Evolutionary conservation across 1,284 basidiomycete genomes (phyloP).

Genomic region (Bondarzewia mesenterica): DNA sequence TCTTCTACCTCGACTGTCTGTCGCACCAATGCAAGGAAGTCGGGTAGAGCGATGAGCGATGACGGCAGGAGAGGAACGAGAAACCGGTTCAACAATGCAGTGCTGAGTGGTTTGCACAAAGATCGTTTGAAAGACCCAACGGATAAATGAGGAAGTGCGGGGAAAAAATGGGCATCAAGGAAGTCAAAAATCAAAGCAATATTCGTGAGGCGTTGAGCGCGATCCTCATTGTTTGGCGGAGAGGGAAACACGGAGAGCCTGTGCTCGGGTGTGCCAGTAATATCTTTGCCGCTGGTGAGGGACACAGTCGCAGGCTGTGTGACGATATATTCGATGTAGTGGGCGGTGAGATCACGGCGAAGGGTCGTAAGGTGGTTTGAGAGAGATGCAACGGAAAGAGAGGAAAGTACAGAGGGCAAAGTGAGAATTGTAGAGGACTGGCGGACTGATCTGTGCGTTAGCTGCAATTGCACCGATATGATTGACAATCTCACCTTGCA

Average conservation of each 20-base stretch:
- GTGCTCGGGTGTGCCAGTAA: slow-evolving; percentile 26
- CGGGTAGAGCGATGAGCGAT: slow-evolving; percentile 45
- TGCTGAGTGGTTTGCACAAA: slow-evolving; percentile 49
- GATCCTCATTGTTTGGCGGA: slow-evolving; percentile 32
- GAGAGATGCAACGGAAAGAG: slow-evolving; percentile 48
- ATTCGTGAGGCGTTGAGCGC: slow-evolving; percentile 38
- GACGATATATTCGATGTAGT: slow-evolving; percentile 53
- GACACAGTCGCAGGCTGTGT: slow-evolving; percentile 40
- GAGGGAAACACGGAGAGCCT: slow-evolving; percentile 39
- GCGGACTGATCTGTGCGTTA: slow-evolving; percentile 34
- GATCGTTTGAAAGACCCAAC: slow-evolving; percentile 37
- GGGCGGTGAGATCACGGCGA: slow-evolving; percentile 52
- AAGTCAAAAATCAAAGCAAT: slow-evolving; percentile 49
- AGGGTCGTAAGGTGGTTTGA: slow-evolving; percentile 48
- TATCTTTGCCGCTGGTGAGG: slow-evolving; percentile 24
- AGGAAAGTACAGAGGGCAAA: slow-evolving; percentile 48
- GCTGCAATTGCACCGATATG: neutral
- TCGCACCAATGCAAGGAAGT: slow-evolving; percentile 50
- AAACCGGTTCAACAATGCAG: slow-evolving; percentile 53
- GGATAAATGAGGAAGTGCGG: slow-evolving; percentile 42
- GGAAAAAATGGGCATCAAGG: slow-evolving; percentile 44
- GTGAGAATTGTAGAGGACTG: slow-evolving; percentile 42
- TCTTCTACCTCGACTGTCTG: slow-evolving; percentile 58
- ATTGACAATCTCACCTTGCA: slow-evolving; percentile 39
- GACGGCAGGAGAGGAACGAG: slow-evolving; percentile 63